Conservation (phyloP, 352 stramenopile species). For the Phytophthora multivora region DNA sequence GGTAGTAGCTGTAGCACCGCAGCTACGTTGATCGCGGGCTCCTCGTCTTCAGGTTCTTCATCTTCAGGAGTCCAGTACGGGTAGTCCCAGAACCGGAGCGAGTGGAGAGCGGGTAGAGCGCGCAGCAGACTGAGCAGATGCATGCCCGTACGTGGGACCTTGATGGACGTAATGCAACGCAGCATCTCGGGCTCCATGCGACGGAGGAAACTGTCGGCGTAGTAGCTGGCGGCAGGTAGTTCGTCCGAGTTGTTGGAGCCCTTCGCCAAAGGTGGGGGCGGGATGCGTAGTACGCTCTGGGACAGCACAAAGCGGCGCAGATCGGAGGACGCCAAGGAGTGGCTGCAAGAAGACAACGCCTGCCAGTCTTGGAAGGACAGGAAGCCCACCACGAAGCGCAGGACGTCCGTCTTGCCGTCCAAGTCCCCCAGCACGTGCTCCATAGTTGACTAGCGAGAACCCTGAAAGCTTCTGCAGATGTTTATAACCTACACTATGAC, state of each 20-base stretch:
- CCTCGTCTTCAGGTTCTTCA: constrained; percentile 22
- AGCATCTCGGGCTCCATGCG: constrained; percentile 36
- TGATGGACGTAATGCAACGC: constrained; percentile 33
- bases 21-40: constrained; percentile 44
- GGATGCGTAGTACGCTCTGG: constrained; percentile 44
- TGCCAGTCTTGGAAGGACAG: constrained; percentile 45
- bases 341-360: constrained; percentile 42
- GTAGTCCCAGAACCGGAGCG: constrained; percentile 51
- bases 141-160: constrained; percentile 45
- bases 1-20: constrained; percentile 39
- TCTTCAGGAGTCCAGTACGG: constrained; percentile 38
- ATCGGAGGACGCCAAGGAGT: constrained; percentile 34
- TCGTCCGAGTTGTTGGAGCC: constrained; percentile 3
- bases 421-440: constrained; percentile 40
- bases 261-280: constrained; percentile 27
- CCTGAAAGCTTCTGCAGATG: neutral
- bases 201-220: constrained; percentile 39
- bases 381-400: constrained; percentile 47
- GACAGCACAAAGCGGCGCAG: constrained; percentile 50
- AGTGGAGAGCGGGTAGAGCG: constrained; percentile 33
- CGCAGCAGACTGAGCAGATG: constrained; percentile 46
- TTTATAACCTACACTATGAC: too few species aligned
- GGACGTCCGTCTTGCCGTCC: constrained; percentile 50
- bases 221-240: constrained; percentile 36
- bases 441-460: constrained; percentile 9